phyloP scores from a whole-genome alignment of 2,329 filamentous ascomycete species.

The Verticillium dahliae region DNA sequence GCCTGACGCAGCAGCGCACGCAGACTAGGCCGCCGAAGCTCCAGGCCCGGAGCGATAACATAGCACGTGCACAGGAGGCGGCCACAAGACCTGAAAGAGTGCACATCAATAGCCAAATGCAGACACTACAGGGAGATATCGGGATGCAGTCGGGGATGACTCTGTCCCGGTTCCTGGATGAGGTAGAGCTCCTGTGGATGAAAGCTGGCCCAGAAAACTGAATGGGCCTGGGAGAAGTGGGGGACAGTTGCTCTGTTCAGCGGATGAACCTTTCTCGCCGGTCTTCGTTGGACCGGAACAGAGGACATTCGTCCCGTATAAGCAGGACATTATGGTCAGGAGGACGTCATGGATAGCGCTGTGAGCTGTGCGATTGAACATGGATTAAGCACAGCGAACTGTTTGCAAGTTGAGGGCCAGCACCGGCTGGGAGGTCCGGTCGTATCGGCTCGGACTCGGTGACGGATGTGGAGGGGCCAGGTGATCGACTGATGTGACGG shows the following conservation, averaged over 20 bases:
- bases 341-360: neutral
- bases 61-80: neutral
- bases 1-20: neutral
- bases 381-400: neutral
- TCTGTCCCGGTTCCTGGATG: constrained; percentile 6
- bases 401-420: neutral
- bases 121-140: neutral
- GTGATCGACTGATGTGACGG: neutral
- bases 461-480: neutral
- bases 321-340: neutral
- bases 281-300: neutral
- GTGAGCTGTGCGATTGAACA: neutral
- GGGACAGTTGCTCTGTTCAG: neutral
- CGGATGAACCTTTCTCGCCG: neutral
- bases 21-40: neutral
- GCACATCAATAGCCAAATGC: neutral
- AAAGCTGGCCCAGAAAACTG: neutral
- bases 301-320: neutral
- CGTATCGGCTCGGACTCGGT: neutral
- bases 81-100: neutral
- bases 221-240: neutral
- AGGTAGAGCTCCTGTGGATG: constrained; percentile 9
- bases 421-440: neutral
- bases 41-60: neutral
- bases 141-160: neutral